Base-by-base conservation (phyloP, 129 eudicot genomes). In the Pulicaria dysenterica region DNA sequence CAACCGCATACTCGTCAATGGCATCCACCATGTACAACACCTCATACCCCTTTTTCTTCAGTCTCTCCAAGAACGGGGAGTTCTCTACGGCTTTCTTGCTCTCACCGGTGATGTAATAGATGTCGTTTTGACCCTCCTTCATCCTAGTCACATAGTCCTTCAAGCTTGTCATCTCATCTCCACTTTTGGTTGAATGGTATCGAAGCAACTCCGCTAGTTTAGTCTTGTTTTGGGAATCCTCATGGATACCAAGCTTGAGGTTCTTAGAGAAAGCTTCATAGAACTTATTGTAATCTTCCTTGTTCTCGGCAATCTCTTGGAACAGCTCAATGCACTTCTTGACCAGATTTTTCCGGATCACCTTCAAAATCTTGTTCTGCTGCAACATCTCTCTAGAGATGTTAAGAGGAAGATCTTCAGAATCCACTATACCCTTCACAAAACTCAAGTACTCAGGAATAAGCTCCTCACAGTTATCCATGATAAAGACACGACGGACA, bases 111-210 rank as follows among this genome's bases (percentile, higher is more conserved):
- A 85, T 85, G 77, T 85, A 85, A 54, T 72, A 85, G n/a, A 82
- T 85, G 40, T 82, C 90, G 15, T 39, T 79, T 71, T 85, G 90
- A 37, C 80, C 82, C 58, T 85, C 87, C 59, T 85, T 85, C 90
- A 85, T 82, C 42, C 90, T 68, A 12, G 90, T 85, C 17, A 85
- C 85, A 13, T 82, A 85, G 67, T 85, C 90, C 85, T 85, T 85
- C 89, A 85, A 72, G 77, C 86, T 81, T 13, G 89, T 85, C 89
- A 85, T 77, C 36, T 85, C 89, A 8, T 82, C 90, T 8, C 90
- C 87, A 37, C 90, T 85, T 69, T 85, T 85, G 62, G 87, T 85
- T 2, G 90, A 85, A 74, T 85, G 87, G 63, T 82, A 85, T 7
- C 85, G 75, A 17, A 85, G 87, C 75, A 85, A 38, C 45, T 85